Conservation (phyloP, 306 rosid genomes). For the Glycine tomentella region DNA sequence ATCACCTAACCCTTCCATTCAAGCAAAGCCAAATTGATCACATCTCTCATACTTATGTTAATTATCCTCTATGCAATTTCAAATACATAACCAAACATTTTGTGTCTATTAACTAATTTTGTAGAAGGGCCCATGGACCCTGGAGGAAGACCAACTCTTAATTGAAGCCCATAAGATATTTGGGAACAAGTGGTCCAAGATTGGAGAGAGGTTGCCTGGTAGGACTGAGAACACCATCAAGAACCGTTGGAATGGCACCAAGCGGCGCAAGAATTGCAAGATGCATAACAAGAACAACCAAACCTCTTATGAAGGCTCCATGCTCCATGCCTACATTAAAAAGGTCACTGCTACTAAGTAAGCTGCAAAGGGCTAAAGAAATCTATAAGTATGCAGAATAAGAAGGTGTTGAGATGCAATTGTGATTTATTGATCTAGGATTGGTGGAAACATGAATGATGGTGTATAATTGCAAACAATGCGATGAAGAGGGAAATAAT, state of each 20-base stretch:
- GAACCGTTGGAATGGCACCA: conserved; percentile 74
- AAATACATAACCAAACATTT: not conserved
- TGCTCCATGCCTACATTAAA: conserved; percentile 57
- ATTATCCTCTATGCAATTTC: not conserved
- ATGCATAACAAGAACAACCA: conserved; percentile 1
- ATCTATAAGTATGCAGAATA: not conserved
- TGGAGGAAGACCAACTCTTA: conserved; percentile 61
- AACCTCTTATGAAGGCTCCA: not conserved
- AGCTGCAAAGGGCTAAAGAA: not conserved
- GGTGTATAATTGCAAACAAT: not conserved
- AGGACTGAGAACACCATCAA: conserved; percentile 68
- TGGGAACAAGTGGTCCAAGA: conserved; percentile 74
- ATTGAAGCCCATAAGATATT: conserved; percentile 57
- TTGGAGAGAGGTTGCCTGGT: conserved; percentile 59
- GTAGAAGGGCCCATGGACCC: conserved; percentile 73
- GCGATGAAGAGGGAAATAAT: not conserved
- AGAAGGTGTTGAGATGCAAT: too few relatives aligned
- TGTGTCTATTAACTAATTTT: not conserved
- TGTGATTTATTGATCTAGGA: too few relatives aligned
- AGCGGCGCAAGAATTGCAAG: conserved; percentile 49
- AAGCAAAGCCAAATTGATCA: too few relatives aligned
- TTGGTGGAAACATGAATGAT: too few relatives aligned
- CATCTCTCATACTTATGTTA: too few relatives aligned
- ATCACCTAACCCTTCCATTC: not conserved
- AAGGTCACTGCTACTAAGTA: not conserved